Conservation (phyloP, 768 basidiomycete genomes). For the Lenzites betulinus region DNA sequence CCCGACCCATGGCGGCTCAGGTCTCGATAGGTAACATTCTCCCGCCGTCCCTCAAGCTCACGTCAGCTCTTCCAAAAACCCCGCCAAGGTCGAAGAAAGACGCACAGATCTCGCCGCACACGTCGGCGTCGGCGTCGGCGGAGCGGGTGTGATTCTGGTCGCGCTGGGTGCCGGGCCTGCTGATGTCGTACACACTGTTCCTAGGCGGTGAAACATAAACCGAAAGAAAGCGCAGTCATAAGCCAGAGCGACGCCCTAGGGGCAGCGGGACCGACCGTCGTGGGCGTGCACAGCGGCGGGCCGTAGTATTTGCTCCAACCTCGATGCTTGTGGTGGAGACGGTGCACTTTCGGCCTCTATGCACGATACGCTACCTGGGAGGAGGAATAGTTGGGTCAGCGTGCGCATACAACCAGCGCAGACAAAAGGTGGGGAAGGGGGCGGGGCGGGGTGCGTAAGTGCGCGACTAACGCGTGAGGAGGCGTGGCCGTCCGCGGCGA, state of each 20-base stretch:
- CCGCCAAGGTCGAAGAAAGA: background rate
- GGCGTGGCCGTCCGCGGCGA: slow-evolving; percentile 7
- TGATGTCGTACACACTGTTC: no score
- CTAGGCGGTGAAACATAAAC: no score
- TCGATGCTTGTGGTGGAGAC: slow-evolving; percentile 5
- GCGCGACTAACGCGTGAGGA: slow-evolving; percentile 5
- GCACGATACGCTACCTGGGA: background rate
- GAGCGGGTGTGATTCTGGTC: background rate
- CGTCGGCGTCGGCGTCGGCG: background rate
- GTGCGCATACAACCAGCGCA: background rate
- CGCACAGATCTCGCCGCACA: slow-evolving; percentile 23
- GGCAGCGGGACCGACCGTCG: background rate
- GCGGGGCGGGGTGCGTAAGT: background rate
- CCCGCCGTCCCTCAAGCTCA: no score
- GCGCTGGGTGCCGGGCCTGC: background rate
- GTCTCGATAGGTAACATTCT: no score
- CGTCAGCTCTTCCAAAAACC: background rate
- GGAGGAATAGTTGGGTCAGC: background rate
- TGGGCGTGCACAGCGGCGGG: background rate
- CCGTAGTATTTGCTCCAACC: slow-evolving; percentile 10
- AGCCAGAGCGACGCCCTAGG: no score
- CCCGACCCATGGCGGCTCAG: no score
- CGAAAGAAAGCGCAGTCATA: no score
- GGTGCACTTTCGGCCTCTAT: background rate
- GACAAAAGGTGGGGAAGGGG: background rate